Evolutionary conservation across 495 filamentous ascomycete genomes (phyloP), one percentile per base, ranked within the genome.

Genomic region (Aspergillus coremiiformis): DNA sequence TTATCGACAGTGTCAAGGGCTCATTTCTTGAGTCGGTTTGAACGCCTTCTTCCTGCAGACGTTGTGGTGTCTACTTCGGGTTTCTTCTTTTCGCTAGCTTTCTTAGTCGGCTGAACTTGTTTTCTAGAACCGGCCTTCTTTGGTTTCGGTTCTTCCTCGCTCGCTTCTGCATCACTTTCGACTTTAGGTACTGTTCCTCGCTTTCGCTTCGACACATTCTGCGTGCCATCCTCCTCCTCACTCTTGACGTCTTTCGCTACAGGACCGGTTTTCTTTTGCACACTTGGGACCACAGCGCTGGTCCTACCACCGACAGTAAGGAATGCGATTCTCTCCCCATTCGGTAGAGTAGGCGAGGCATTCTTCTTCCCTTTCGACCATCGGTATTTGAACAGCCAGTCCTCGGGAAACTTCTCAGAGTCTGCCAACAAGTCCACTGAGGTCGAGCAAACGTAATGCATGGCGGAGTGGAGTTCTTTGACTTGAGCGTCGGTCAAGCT

Each of bases 291-390:
- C 29, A 93, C 82, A 22, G 89, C 92, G 55, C 87, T 94, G 3
- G 93, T 96, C 53, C 93, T 76, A 3, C 89, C 89, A 3, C 91
- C 90, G 5, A 96, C 91, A 11, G 84, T 96, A 20, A 96, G 56
- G 59, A 85, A 90, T 0, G 78, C 81, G 26, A 97, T 83, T 67
- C 83, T 89, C 50, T 87, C 85, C 0, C 93, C 93, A 56, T 84
- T 95, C 2, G 90, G 90, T 21, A 96, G 67, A 15, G 70, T 79
- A 3, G 74, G 75, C 0, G 73, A 47, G 5, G 76, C 74, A 47
- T 86, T 85, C 63, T 91, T 91, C 69, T 87, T 87, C 12, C 91
- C 91, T 61, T 94, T 95, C 9, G 83, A 76, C 92, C 91, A 96
- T 17, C 93, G 82, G 65, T 95, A 80, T 42, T 88, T 83, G 75